Evolutionary conservation across 192 early-diverging fungal species (phyloP).

Genomic region (Backusella morwellensis): DNA sequence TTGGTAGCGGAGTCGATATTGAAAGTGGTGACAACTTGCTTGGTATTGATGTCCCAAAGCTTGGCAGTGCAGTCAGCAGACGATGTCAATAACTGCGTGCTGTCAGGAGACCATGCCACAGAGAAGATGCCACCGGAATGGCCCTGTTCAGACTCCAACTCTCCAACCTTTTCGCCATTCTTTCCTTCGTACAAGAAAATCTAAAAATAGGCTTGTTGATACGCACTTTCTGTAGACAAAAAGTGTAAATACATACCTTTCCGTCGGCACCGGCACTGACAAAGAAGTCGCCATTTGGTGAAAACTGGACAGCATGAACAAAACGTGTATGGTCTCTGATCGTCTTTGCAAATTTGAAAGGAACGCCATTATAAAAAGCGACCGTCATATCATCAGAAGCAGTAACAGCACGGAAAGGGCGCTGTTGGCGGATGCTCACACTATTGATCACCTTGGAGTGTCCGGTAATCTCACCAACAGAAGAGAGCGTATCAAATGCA

Average conservation of each 20-base stretch:
- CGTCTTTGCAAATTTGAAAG: slow-evolving; percentile 77
- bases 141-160: slow-evolving; percentile 43
- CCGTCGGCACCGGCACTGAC: slow-evolving; percentile 83
- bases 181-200: slow-evolving; percentile 94
- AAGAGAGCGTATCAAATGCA: slow-evolving; percentile 84
- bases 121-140: slow-evolving; percentile 87
- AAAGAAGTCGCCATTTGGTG: slow-evolving; percentile 80
- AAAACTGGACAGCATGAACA: slow-evolving; percentile 86
- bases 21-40: slow-evolving; percentile 66
- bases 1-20: slow-evolving; percentile 35
- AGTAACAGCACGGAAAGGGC: slow-evolving; percentile 92
- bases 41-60: slow-evolving; percentile 84
- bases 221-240: neutral
- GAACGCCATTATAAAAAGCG: slow-evolving; percentile 90
- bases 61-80: slow-evolving; percentile 86
- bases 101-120: slow-evolving; percentile 86
- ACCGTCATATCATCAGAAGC: slow-evolving; percentile 87
- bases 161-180: slow-evolving; percentile 74
- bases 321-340: slow-evolving; percentile 86
- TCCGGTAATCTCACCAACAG: slow-evolving; percentile 87
- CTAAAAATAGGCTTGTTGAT: slow-evolving; percentile 16
- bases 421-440: slow-evolving; percentile 82
- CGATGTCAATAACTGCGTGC: slow-evolving; percentile 69
- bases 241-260: slow-evolving; percentile 46
- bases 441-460: slow-evolving; percentile 89